Base-by-base conservation (phyloP, 1,139 yeast species). In the Suhomyces bokatorum region DNA sequence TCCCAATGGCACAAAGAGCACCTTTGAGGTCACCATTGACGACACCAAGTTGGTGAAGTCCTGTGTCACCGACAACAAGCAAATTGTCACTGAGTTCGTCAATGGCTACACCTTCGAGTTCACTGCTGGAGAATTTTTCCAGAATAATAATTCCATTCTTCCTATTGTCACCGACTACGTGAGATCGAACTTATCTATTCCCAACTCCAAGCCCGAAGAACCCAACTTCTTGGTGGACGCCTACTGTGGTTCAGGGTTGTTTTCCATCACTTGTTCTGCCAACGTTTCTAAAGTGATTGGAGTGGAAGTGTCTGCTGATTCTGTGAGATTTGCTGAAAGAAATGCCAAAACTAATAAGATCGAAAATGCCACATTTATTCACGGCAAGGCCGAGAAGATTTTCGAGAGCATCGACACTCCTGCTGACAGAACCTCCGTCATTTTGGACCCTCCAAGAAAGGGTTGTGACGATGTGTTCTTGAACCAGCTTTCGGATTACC, bases 171-270 rank as follows among this genome's bases (percentile, higher is more conserved):
- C 96, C 1, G 70, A 73, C 37, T 90, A 89, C 59, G 99, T 93
- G 15, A 80, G 83, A 49, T 78, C 82, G 15, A 87, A 88, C 58
- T 67, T 89, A 42, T 68, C 68, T 36, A 73, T 82, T 34, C 70
- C 78, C 3, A 58, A 60, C 31, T 55, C 63, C 15, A 57, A 47
- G 35, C 62, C 63, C 26, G 69, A 69, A 6, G 79, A 80, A 12
- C 75, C 67, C 9, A 69, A 66, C 50, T 90, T 84, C 62, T 71
- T 93, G 44, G 97, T 93, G 24, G 99, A 93, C 64, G 97, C 99
- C 0, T 93, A 93, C 68, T 93, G 99, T 73, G 99, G 99, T 3
- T 88, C 97, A 3, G 99, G 99, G 0, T 70, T 93, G 40, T 93
- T 93, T 64, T 87, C 96, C 47, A 85, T 93, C 44, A 83, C 97